Percentiles rank a stretch among this genome's conserved stretches.
Conservation (phyloP, 768 basidiomycete species). For the Phaeotremella skinneri region DNA sequence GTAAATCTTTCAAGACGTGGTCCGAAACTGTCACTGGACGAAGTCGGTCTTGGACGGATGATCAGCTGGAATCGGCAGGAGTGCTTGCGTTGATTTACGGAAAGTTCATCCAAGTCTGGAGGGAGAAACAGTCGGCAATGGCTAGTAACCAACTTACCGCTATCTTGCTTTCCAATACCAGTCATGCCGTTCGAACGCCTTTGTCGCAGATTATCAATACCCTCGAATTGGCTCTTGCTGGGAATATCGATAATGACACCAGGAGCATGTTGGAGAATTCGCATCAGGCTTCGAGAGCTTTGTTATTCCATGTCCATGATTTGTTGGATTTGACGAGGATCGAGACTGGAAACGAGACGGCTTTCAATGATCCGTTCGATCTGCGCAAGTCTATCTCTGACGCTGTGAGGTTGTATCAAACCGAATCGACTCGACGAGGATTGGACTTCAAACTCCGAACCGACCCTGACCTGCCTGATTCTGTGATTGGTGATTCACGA, state of each 20-base stretch:
- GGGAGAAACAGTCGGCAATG: constrained; percentile 72
- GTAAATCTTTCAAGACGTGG: constrained; percentile 78
- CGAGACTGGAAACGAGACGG: constrained; percentile 71
- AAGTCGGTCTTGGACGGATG: constrained; percentile 72
- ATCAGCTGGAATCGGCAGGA: constrained; percentile 76
- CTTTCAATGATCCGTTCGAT: constrained; percentile 74
- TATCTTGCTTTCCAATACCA: constrained; percentile 72
- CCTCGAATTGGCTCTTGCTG: constrained; percentile 75
- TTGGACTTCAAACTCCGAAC: constrained; percentile 63
- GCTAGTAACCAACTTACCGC: constrained; percentile 71
- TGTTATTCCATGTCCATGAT: constrained; percentile 81
- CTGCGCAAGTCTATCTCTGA: constrained; percentile 63
- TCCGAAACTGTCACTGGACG: constrained; percentile 68
- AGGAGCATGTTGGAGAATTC: constrained; percentile 69
- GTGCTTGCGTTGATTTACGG: constrained; percentile 72
- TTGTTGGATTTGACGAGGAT: constrained; percentile 73
- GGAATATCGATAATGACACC: constrained; percentile 68
- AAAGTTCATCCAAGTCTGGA: constrained; percentile 83
- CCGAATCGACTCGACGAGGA: constrained; percentile 64
- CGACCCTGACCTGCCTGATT: constrained; percentile 56
- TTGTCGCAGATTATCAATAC: constrained; percentile 77
- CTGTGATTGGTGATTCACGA: constrained; percentile 67
- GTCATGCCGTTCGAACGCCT: constrained; percentile 65
- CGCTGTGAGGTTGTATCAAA: constrained; percentile 62
- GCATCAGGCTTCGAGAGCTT: constrained; percentile 70